Evolutionary conservation across 2,329 filamentous ascomycete genomes (phyloP).

Genomic region (Cercospora janseana): DNA sequence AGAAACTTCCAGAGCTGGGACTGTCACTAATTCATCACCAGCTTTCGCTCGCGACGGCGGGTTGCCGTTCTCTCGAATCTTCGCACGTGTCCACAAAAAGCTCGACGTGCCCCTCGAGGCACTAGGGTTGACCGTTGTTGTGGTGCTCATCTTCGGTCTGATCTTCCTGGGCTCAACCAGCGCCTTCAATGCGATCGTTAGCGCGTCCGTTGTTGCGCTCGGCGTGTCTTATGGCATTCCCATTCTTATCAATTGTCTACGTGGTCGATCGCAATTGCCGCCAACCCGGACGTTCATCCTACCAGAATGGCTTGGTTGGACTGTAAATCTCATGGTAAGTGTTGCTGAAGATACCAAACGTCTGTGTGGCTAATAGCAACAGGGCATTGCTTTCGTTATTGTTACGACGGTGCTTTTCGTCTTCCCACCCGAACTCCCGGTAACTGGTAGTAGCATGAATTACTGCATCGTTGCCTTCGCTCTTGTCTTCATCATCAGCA

Average conservation of each 20-base stretch:
- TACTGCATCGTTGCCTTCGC: conserved; percentile 59
- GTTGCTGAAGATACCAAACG: not conserved
- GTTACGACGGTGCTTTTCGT: conserved; percentile 74
- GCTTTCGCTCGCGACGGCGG: conserved; percentile 41
- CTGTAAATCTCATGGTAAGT: conserved; percentile 51
- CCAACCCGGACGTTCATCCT: conserved; percentile 56
- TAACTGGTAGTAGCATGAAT: conserved; percentile 67
- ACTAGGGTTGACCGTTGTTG: conserved; percentile 34
- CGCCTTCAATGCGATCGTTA: conserved; percentile 41
- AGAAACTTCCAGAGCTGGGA: not conserved
- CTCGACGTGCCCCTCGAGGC: conserved; percentile 39
- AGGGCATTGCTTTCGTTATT: conserved; percentile 62
- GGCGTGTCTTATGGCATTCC: conserved; percentile 74
- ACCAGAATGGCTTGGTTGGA: conserved; percentile 57
- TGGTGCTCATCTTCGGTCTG: conserved; percentile 38
- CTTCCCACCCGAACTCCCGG: conserved; percentile 66
- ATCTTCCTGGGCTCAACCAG: conserved; percentile 40
- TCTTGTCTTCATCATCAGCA: conserved; percentile 57
- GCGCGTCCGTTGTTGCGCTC: conserved; percentile 64
- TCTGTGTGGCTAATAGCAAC: not conserved
- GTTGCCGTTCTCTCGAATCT: conserved; percentile 37
- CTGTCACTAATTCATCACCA: conserved; percentile 7
- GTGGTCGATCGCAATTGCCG: conserved; percentile 65
- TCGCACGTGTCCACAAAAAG: conserved; percentile 37
- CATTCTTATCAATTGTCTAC: conserved; percentile 65